Evolutionary conservation across 306 rosid genomes (phyloP).

Genomic region (Castanospermum australe): DNA sequence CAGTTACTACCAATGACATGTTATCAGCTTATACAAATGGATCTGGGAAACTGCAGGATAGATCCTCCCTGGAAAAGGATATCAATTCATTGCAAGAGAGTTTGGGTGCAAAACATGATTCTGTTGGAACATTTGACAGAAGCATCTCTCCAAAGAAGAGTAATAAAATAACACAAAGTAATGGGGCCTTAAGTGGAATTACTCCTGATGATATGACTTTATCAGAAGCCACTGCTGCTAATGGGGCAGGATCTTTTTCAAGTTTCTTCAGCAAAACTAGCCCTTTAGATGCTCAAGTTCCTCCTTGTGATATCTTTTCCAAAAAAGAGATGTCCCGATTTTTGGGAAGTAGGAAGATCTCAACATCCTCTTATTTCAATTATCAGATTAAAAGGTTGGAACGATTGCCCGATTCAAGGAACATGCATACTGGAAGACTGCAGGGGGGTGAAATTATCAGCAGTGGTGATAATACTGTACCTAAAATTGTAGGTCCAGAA

Average conservation of each 20-base stretch:
- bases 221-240: constrained; percentile 34
- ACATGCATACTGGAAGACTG: constrained; percentile 27
- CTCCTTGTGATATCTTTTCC: constrained; percentile 73
- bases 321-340: constrained; percentile 73
- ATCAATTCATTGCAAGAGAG: constrained; percentile 39
- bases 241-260: constrained; percentile 40
- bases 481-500: constrained; percentile 41
- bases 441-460: constrained; percentile 29
- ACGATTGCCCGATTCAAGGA: constrained; percentile 39
- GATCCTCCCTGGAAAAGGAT: constrained; percentile 37
- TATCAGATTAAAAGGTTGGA: constrained; percentile 43
- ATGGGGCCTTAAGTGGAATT: constrained; percentile 38
- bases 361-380: constrained; percentile 52
- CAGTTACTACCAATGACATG: constrained; percentile 36
- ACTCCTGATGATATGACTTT: constrained; percentile 38
- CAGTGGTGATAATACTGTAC: constrained; percentile 24
- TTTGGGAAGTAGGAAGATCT: constrained; percentile 51
- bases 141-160: constrained; percentile 22
- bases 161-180: constrained; percentile 22
- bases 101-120: constrained; percentile 32
- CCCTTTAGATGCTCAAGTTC: constrained; percentile 82
- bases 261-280: constrained; percentile 43
- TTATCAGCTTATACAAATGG: constrained; percentile 37
- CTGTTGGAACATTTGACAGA: constrained; percentile 28
- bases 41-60: constrained; percentile 37